These are phyloP conservation scores for Raffaelea deltoideospora DNA, from an alignment of 2,329 filamentous ascomycete genomes.

Conservation along the genomic window DNA sequence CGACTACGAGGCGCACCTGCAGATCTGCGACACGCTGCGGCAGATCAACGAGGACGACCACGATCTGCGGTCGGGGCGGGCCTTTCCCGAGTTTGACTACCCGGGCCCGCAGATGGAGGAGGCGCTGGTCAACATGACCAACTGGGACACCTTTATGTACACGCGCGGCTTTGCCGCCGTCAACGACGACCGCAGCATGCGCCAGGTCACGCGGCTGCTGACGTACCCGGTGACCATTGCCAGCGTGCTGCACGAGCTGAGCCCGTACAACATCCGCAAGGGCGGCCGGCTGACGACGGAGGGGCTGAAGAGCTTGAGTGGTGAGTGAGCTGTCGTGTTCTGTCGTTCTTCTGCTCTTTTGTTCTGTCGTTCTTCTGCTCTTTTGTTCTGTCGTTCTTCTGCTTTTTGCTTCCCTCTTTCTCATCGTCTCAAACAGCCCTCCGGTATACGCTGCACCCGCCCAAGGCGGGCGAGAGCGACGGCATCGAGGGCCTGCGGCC, in stretches of 20 bases:
- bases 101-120: slow-evolving; percentile 83
- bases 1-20: slow-evolving; percentile 82
- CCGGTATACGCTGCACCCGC: slow-evolving; percentile 85
- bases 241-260: slow-evolving; percentile 85
- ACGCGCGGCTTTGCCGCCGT: slow-evolving; percentile 83
- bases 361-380: slow-evolving; percentile 15
- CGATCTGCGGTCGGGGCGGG: slow-evolving; percentile 75
- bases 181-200: slow-evolving; percentile 77
- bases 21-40: slow-evolving; percentile 79
- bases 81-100: slow-evolving; percentile 89
- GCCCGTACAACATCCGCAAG: slow-evolving; percentile 70
- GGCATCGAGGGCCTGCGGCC: slow-evolving; percentile 67
- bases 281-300: slow-evolving; percentile 69
- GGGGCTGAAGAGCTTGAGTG: slow-evolving; percentile 84
- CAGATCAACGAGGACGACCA: slow-evolving; percentile 98
- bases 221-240: slow-evolving; percentile 90
- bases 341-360: slow-evolving; percentile 3
- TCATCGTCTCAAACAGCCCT: slow-evolving; percentile 42
- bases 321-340: no score
- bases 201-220: slow-evolving; percentile 81
- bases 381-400: slow-evolving; percentile 16
- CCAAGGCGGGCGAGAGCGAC: slow-evolving; percentile 57
- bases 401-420: neutral
- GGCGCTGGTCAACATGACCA: slow-evolving; percentile 89
- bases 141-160: slow-evolving; percentile 96